These are phyloP conservation scores for Oryza longistaminata DNA, from an alignment of 176 grass and related monocot genomes.

Conservation along the genomic window DNA sequence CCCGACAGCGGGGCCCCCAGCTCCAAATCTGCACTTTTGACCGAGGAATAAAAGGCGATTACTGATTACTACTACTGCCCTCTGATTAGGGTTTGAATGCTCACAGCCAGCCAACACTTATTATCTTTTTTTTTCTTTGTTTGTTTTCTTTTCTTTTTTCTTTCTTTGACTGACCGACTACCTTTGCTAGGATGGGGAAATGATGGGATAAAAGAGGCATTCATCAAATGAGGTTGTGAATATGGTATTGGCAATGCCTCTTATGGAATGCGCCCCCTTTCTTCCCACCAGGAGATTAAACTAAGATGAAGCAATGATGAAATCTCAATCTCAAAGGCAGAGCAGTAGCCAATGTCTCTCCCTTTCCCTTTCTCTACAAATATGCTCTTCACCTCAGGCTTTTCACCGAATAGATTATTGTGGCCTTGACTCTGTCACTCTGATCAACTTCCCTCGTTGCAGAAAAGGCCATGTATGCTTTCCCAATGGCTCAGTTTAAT, in stretches of 20 bases:
- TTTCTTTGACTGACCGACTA: background rate
- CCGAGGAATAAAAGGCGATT: constrained; percentile 9
- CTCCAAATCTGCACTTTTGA: constrained; percentile 43
- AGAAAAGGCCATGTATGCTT: constrained; percentile 35
- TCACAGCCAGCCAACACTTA: background rate
- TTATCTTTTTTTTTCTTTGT: background rate
- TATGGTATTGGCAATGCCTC: background rate
- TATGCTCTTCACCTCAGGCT: constrained; percentile 7
- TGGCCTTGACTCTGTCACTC: constrained; percentile 21
- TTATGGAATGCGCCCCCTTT: constrained; percentile 24
- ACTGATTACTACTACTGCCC: background rate
- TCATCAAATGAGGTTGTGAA: background rate
- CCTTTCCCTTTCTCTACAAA: background rate
- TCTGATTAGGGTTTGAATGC: constrained; percentile 32
- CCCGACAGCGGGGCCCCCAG: background rate
- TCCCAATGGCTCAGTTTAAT: constrained; percentile 14
- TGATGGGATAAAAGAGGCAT: constrained; percentile 29
- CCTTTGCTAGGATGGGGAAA: constrained; percentile 22
- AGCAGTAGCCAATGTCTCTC: background rate
- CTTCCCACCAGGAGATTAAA: constrained; percentile 9
- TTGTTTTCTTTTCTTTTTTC: background rate
- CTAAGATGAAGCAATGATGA: background rate
- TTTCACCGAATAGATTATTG: constrained; percentile 27
- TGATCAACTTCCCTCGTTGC: constrained; percentile 33
- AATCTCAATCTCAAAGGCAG: constrained; percentile 9